Percentiles rank a stretch among this genome's conserved stretches.
Evolutionary conservation across 2,329 filamentous ascomycete species (phyloP).

Genomic region (Xylaria sp.): DNA sequence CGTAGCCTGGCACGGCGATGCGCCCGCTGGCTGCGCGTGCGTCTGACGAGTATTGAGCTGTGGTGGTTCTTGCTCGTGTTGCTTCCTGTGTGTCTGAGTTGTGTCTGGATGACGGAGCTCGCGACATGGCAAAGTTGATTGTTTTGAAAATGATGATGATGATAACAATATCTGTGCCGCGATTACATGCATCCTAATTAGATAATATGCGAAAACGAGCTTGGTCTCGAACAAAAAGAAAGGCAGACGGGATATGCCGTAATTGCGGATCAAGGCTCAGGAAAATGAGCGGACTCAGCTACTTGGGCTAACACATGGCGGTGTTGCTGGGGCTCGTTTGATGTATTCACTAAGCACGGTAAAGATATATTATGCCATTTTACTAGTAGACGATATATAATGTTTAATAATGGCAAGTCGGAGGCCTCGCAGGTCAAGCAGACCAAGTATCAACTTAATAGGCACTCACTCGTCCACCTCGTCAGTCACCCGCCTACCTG

Average conservation of each 20-base stretch:
- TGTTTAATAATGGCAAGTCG: no score
- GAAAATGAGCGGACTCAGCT: background rate
- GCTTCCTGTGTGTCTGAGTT: conserved; percentile 53
- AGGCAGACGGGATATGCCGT: conserved; percentile 8
- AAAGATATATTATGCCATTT: no score
- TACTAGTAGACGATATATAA: no score
- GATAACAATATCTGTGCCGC: background rate
- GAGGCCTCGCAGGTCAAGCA: no score
- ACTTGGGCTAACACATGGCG: no score
- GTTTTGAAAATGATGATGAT: background rate
- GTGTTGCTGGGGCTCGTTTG: background rate
- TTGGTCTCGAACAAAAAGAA: background rate
- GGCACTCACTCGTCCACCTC: no score
- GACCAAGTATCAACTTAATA: no score
- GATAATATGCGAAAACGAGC: background rate
- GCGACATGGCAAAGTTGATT: conserved; percentile 31
- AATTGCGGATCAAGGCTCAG: background rate
- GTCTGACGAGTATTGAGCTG: conserved; percentile 57
- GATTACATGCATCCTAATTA: background rate
- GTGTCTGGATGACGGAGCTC: conserved; percentile 39
- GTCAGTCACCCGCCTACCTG: no score
- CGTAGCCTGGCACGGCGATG: conserved; percentile 57
- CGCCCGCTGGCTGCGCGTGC: conserved; percentile 58
- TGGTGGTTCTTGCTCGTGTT: conserved; percentile 62
- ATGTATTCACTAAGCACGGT: background rate